Base-by-base conservation (phyloP, 805 yeast species). In the Myxozyma lipomycoides region DNA sequence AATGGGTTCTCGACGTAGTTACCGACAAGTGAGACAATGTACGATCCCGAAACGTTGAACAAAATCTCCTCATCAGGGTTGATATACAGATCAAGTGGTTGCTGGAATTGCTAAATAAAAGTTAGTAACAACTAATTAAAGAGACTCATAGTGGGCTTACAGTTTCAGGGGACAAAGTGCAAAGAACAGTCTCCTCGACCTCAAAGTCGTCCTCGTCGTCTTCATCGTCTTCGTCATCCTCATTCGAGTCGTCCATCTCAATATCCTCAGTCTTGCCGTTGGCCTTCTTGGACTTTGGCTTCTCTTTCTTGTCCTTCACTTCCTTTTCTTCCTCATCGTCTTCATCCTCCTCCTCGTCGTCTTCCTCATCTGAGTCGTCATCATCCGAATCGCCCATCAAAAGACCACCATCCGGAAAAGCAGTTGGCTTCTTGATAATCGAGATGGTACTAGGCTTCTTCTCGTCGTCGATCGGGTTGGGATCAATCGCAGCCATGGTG, bases 1-100 rank as follows among this genome's bases (percentile, higher is more conserved):
- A 82, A 87, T 70, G 98, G 97, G 72, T 90, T 96, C 71, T 86
- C 95, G 66, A 93, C 84, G 73, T 84, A 89, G 83, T 93, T 91
- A 76, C 99, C 99, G 61, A 86, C 77, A 63, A 93, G 75, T 70
- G 91, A 95, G 60, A 93, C 77, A 60, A 95, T 85, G 76, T 89
- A 91, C 24, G 97, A 88, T 67, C 98, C 98, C 56, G 96, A 85
- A 51, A 86, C 97, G 66, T 88, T 95, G 66, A 93, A 93, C 75
- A 77, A 82, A 56, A 93, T 88, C 67, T 90, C 95, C 74, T 93
- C 98, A 65, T 83, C 91, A 65, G 98, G 95, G 48, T 84, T 78
- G 65, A 93, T 84, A 65, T 95, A 86, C 60, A 93, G 73, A 67
- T 93, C 97, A 50, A 93, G 69, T 49, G 95, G 75, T 77, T 91